Evolutionary conservation across 2,329 filamentous ascomycete species (phyloP), one percentile per base, ranked within the genome.

Genomic region (Tolypocladium sp.): DNA sequence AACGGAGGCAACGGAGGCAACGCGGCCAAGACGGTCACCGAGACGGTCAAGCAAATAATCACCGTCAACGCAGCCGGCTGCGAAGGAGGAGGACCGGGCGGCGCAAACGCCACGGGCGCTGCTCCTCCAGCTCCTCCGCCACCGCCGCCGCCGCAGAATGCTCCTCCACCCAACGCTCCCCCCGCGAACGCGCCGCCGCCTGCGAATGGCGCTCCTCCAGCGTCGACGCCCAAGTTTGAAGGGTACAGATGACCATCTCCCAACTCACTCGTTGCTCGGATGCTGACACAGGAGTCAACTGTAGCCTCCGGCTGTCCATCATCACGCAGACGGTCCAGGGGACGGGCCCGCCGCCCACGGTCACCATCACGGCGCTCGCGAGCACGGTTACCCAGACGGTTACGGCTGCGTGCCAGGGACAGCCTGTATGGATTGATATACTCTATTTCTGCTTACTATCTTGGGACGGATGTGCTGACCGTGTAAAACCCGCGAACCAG

Each of bases 301-400:
- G 49, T 25, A 55, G 53, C n/a, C 35, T 55, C 30, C 41, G 33
- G n/a, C 41, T 44, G 55, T 44, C 41, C 22, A 67, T 63, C 6
- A 56, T 62, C 44, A 38, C 61, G n/a, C 60, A 65, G 42, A 63
- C 63, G 42, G 51, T 61, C 6, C 53, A 61, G 3, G 52, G 6
- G 33, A 57, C 2, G 57, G 57, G 42, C 9, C 38, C 57, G 30
- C 59, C 25, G 12, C 44, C 41, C 62, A 61, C 58, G 12, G 61
- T 68, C 12, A 68, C 68, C 7, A 57, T 56, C 33, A 60, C 58
- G 7, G 52, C 55, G 40, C 44, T 55, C 25, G 55, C 57, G 13
- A 60, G 42, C 20, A 60, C 58, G 15, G 54, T 62, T 33, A 62
- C 60, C 12, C 49, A 55, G 27, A 62, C 58, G 13, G 42, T 60